Percentiles rank a stretch among this genome's conserved stretches.
Conservation (phyloP, 2,329 filamentous ascomycete genomes). For the Xylariaceae sp. region DNA sequence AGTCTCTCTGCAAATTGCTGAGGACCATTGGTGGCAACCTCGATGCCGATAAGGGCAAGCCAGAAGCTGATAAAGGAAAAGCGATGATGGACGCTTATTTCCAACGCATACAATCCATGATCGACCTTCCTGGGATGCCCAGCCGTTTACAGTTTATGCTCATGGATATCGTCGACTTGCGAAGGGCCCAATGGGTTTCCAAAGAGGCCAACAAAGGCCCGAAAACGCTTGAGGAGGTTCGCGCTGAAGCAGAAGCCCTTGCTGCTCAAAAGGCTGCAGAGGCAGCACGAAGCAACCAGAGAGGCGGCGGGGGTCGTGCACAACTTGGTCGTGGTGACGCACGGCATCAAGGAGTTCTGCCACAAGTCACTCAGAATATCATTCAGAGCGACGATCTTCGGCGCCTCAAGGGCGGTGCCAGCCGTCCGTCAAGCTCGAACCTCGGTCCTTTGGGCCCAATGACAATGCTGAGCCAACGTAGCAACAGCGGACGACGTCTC, state of each 20-base stretch:
- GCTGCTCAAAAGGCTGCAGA: slow-evolving; percentile 80
- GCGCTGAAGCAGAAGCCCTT: slow-evolving; percentile 71
- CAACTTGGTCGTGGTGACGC: slow-evolving; percentile 78
- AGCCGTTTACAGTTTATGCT: slow-evolving; percentile 96
- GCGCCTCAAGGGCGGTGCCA: slow-evolving; percentile 63
- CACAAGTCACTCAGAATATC: slow-evolving; percentile 72
- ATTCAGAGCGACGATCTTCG: slow-evolving; percentile 89
- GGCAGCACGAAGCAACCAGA: slow-evolving; percentile 52
- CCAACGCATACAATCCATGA: slow-evolving; percentile 74
- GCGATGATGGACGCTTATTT: slow-evolving; percentile 94
- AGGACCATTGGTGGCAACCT: slow-evolving; percentile 87
- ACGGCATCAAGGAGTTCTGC: slow-evolving; percentile 67
- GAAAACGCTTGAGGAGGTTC: slow-evolving; percentile 92
- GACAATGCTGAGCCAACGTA: slow-evolving; percentile 82
- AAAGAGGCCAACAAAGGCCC: slow-evolving; percentile 92
- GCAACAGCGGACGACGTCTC: slow-evolving; percentile 80
- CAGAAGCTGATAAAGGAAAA: slow-evolving; percentile 61
- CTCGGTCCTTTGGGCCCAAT: slow-evolving; percentile 68
- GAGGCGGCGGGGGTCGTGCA: slow-evolving; percentile 65
- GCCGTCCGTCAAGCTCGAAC: slow-evolving; percentile 57
- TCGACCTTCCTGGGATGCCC: slow-evolving; percentile 71
- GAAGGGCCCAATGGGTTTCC: slow-evolving; percentile 69
- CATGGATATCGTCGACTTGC: slow-evolving; percentile 85
- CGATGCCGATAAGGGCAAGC: slow-evolving; percentile 49
- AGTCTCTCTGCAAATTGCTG: slow-evolving; percentile 89